phyloP scores from a whole-genome alignment of 805 yeast genomes.

The Candida multigemmis region DNA sequence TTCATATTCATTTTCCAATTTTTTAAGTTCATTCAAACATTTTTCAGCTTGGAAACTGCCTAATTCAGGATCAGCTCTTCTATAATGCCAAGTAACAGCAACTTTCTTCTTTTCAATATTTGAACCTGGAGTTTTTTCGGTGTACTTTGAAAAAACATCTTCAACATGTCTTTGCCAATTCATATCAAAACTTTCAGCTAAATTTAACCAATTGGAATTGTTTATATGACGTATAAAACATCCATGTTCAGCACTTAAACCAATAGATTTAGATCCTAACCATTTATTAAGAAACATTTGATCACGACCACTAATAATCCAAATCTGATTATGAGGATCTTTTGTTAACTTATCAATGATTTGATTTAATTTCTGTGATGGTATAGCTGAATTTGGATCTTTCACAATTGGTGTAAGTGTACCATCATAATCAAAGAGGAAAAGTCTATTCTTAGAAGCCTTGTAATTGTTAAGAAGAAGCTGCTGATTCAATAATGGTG shows the following conservation, averaged over 20 bases:
- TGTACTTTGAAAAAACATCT: conserved; percentile 61
- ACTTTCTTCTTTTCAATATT: conserved; percentile 81
- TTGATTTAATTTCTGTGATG: conserved; percentile 60
- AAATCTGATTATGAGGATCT: conserved; percentile 78
- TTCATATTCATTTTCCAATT: conserved; percentile 59
- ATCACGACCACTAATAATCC: conserved; percentile 96
- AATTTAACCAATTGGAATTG: conserved; percentile 64
- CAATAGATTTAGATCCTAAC: conserved; percentile 68
- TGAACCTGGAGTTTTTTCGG: conserved; percentile 88
- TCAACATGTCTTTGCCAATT: conserved; percentile 86
- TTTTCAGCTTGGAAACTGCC: conserved; percentile 81
- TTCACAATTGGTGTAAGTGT: conserved; percentile 93
- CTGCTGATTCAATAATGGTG: conserved; percentile 75
- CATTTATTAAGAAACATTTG: conserved; percentile 81
- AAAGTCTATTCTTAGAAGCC: conserved; percentile 58
- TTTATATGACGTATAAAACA: conserved; percentile 81
- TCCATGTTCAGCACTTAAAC: conserved; percentile 95
- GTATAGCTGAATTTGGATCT: conserved; percentile 98
- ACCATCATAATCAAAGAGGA: conserved; percentile 94
- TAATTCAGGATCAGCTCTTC: conserved; percentile 88
- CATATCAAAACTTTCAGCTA: conserved; percentile 81
- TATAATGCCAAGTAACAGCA: conserved; percentile 96
- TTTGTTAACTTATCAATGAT: conserved; percentile 51
- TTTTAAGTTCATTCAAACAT: conserved; percentile 48
- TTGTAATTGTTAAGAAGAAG: conserved; percentile 50